Evolutionary conservation across 202 grass and related monocot genomes (phyloP).

Genomic region (Hordeum pubiflorum): DNA sequence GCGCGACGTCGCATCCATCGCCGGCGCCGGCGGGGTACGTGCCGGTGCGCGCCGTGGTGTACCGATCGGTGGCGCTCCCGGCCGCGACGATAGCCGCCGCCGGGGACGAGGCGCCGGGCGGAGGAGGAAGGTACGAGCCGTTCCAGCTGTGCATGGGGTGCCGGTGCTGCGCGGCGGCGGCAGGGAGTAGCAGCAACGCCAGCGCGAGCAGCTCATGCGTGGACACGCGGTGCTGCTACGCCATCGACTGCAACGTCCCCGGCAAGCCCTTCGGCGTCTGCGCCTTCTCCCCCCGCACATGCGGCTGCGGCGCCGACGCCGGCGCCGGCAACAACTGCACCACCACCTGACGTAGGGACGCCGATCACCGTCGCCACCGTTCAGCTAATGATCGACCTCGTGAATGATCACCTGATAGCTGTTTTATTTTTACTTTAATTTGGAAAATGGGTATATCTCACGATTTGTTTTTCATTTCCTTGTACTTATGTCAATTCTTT

Average conservation of each 20-base stretch:
- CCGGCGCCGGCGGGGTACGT: not conserved
- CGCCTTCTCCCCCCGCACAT: slow-evolving; percentile 1
- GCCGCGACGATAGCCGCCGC: not conserved
- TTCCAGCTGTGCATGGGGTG: slow-evolving; percentile 13
- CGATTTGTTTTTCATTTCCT: not conserved
- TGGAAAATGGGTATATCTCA: not conserved
- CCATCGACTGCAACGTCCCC: slow-evolving; percentile 12
- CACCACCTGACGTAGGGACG: not conserved
- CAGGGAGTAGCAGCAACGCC: not conserved
- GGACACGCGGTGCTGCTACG: slow-evolving; percentile 13
- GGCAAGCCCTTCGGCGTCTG: slow-evolving; percentile 15
- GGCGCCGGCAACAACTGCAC: not conserved
- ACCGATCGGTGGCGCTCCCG: not conserved
- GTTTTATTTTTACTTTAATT: not conserved
- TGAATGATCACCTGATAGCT: not conserved
- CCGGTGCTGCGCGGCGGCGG: slow-evolving; percentile 1
- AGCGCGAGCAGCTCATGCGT: not conserved
- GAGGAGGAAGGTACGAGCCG: not conserved
- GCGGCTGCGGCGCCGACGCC: not conserved
- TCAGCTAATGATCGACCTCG: not conserved
- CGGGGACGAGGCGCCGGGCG: not conserved
- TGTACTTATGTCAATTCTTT: not conserved
- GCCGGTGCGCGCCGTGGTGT: not conserved
- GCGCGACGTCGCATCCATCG: not conserved
- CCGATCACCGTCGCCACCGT: not conserved